Evolutionary conservation across 1,139 yeast species (phyloP), one percentile per base, ranked within the genome.

Genomic region (Saccharomyces hybrid): DNA sequence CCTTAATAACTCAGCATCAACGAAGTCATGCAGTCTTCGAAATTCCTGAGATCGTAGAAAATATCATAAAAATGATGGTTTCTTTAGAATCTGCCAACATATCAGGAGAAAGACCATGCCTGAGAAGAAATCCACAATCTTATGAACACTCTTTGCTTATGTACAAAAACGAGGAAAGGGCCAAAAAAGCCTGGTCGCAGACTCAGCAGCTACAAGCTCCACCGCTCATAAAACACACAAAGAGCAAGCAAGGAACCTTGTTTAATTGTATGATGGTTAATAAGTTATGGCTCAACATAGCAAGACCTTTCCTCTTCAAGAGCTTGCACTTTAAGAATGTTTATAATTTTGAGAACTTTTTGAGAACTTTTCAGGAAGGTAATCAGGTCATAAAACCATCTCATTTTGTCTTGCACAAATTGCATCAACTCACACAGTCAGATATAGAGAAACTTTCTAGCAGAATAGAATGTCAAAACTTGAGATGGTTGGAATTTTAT

Each of bases 401-500:
- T 23, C 63, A 78, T 11, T 69, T 83, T 32, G 78, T 80, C 3
- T 66, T 82, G 54, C 84, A 82, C 63, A 81, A 81, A 62, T 61
- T 81, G 23, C 64, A 72, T 16, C 69, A 70, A 48, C 73, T 77
- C 1, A 66, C 65, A 26, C 81, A 84, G 65, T 60, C 60, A 9
- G 78, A 80, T 27, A 58, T 82, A 16, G 77, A 79, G 38, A 50
- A 60, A 11, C 62, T 80, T 11, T 70, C 76, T 14, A 32, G 38
- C 3, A 58, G 63, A 2, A 66, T 84, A 14, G 70, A 74, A 46
- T 80, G 81, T 47, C 74, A 77, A 5, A 73, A 77, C 41, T 69
- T 90, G 50, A 74, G 76, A 57, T 80, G 86, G 84, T 74, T 91
- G 46, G 96, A 90, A 68, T 76, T 90, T 61, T 89, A 86, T 70